Evolutionary conservation across 2,329 filamentous ascomycete genomes (phyloP), one percentile per base, ranked within the genome.

Genomic region (Arthrinium puccinioides): DNA sequence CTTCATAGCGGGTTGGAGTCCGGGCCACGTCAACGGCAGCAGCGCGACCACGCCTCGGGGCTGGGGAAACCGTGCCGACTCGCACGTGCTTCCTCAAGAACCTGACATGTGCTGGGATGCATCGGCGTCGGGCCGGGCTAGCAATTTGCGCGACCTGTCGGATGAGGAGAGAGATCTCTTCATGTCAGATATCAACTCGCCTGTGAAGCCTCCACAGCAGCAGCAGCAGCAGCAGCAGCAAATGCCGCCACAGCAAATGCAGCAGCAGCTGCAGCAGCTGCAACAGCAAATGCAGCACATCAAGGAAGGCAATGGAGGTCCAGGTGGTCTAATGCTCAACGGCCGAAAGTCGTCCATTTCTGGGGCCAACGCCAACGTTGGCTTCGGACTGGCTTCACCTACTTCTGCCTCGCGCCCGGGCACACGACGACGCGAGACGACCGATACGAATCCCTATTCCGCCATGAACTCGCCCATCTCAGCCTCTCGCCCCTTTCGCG

Each of bases 51-150:
- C 76, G 60, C n/a, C n/a, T n/a, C 62, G 79, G 58, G 74, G 76
- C 37, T 94, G 87, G 87, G 85, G 84, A 36, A 87, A 89, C 59
- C 73, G 70, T 48, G 75, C 76, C 41, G 88, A 96, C 46, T 74
- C 74, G 41, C 83, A 87, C 56, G 79, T 84, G 45, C 69, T 74
- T 44, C 80, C 80, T 41, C 78, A 84, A 53, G 88, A 90, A 30
- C 86, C 89, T n/a, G 87, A 92, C 44, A 77, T 90, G 28, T 97
- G 89, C 60, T 98, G 90, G 92, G 86, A 94, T 54, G 64, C 74
- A 41, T 72, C 74, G 42, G 87, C 85, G 18, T 72, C 74, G 37
- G 71, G 79, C 30, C 73, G 76, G 45, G 87, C 89, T 6, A 68
- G 96, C 46, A 79, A 79, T 21, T 59, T 95, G 46, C 71, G 77